Evolutionary conservation across 345 rosid genomes (phyloP), one percentile per base, ranked within the genome.

Genomic region (Rhizophora mangle): DNA sequence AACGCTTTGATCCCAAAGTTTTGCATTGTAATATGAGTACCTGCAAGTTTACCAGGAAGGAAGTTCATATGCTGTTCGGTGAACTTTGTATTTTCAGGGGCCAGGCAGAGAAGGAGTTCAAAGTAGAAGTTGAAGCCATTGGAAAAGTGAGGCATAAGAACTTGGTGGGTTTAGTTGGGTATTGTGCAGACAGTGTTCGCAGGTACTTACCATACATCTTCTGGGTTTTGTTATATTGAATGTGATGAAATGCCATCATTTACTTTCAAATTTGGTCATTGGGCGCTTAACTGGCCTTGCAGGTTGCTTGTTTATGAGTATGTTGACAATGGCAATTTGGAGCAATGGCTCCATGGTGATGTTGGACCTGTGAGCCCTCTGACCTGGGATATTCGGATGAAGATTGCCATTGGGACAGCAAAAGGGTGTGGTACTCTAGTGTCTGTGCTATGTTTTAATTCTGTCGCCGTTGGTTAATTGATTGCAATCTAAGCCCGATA

Each of bases 291-390:
- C 47, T 73, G 67, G 67, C 62, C 29, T 10, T 66, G 64, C 79
- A 94, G 98, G 95, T 88, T 91, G 96, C 96, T 94, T 68, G 89
- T 94, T 52, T 94, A 94, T 64, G 97, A 94, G 79, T 94, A 88
- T 55, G 82, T 94, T 21, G 89, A 91, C 68, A 94, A 94, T 74
- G 97, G 96, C 49, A 94, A 91, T 81, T 81, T 94, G 86, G 98
- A 94, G 88, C 97, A 91, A 68, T 91, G 98, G 98, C 65, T 94
- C 68, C 98, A 94, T 26, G 97, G 98, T 67, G 97, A 89, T 64
- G 93, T 91, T 15, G 98, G 96, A 46, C 86, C 95, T 0, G 80
- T 82, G 30, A 89, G 97, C 78, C 98, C 97, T 39, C 80, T 94
- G 26, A 88, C 91, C 2, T 94, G 98, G 98, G 96, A 89, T 72